Conservation (phyloP, 345 rosid genomes). For the Stellera chamaejasme region DNA sequence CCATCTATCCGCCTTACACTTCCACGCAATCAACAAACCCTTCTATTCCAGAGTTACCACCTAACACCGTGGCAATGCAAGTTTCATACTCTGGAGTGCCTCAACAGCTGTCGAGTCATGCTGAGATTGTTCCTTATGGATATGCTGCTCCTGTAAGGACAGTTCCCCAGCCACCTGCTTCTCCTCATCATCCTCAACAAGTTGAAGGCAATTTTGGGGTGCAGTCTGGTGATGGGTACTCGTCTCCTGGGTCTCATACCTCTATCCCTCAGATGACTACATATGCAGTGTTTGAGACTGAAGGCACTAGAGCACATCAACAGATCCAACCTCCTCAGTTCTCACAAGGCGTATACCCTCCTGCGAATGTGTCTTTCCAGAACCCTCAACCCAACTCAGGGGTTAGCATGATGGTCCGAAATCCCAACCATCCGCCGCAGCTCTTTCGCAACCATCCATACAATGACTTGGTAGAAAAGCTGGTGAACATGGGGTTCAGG, state of each 20-base stretch:
- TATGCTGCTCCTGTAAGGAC: slow-evolving; percentile 43
- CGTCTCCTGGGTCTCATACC: slow-evolving; percentile 38
- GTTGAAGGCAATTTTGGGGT: slow-evolving; percentile 43
- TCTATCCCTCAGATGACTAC: slow-evolving; percentile 43
- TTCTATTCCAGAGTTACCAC: slow-evolving; percentile 42
- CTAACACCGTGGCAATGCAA: slow-evolving; percentile 68
- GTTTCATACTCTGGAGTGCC: slow-evolving; percentile 54
- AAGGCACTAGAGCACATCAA: slow-evolving; percentile 48
- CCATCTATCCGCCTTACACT: slow-evolving; percentile 49
- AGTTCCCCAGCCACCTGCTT: slow-evolving; percentile 44
- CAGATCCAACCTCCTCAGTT: slow-evolving; percentile 49
- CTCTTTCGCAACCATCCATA: slow-evolving; percentile 52
- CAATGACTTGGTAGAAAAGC: slow-evolving; percentile 62
- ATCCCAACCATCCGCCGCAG: slow-evolving; percentile 31
- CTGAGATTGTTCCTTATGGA: slow-evolving; percentile 50
- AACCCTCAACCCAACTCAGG: slow-evolving; percentile 36
- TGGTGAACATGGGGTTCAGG: slow-evolving; percentile 80
- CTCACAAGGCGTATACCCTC: slow-evolving; percentile 55
- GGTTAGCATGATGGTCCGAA: slow-evolving; percentile 25
- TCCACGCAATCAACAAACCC: slow-evolving; percentile 46
- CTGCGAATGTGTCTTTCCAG: slow-evolving; percentile 30
- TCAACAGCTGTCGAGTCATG: slow-evolving; percentile 44
- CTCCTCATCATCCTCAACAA: slow-evolving; percentile 29
- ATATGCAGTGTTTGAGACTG: slow-evolving; percentile 60
- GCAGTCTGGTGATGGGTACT: slow-evolving; percentile 53